These are phyloP conservation scores for Excoecaria cochinchinensis DNA, from an alignment of 345 rosid species.

Conservation along the genomic window DNA sequence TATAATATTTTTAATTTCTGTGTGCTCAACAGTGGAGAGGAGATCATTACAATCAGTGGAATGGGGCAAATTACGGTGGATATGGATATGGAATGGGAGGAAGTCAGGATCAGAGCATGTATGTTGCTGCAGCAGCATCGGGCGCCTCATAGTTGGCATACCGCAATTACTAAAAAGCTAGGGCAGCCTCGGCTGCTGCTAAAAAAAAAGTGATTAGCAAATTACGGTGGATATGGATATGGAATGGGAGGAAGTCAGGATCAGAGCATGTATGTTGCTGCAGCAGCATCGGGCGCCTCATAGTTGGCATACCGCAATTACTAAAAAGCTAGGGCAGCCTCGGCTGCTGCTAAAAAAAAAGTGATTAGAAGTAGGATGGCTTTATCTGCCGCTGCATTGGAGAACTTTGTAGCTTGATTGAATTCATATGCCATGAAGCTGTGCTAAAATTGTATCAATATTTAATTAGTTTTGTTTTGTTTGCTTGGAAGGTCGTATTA, in stretches of 20 bases:
- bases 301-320: conserved; percentile 20
- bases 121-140: conserved; percentile 61
- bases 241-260: conserved; percentile 46
- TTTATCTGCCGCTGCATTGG: conserved; percentile 24
- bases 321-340: conserved; percentile 18
- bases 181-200: conserved; percentile 13
- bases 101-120: conserved; percentile 51
- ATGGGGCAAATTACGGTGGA: conserved; percentile 59
- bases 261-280: conserved; percentile 49
- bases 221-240: conserved; percentile 59
- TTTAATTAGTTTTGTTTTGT: not conserved
- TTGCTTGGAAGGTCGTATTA: conserved; percentile 21
- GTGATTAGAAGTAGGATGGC: conserved; percentile 26
- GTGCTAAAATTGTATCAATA: conserved; percentile 32
- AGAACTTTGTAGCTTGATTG: conserved; percentile 48
- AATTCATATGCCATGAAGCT: conserved; percentile 22
- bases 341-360: conserved; percentile 13
- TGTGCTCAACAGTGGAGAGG: conserved; percentile 70
- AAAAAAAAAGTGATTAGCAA: conserved; percentile 30
- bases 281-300: conserved; percentile 72
- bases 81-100: conserved; percentile 50
- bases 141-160: conserved; percentile 51
- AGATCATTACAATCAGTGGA: conserved; percentile 67
- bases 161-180: conserved; percentile 15
- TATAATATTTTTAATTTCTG: not conserved